phyloP scores from a whole-genome alignment of 2,329 filamentous ascomycete species.

The Colletotrichum horii region DNA sequence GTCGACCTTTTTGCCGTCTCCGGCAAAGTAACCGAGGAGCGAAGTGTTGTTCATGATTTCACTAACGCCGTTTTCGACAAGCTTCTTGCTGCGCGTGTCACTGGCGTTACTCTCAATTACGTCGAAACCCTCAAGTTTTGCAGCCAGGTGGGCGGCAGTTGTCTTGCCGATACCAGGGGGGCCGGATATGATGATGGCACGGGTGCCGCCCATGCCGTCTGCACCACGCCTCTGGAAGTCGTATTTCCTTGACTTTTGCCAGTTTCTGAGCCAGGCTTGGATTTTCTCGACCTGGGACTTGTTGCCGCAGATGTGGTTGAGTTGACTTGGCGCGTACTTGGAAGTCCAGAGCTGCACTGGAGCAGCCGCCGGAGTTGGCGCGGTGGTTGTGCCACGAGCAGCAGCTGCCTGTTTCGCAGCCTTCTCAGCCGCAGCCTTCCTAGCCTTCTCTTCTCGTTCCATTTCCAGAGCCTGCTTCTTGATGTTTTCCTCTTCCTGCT shows the following conservation, averaged over 20 bases:
- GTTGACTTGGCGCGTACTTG: slow-evolving; percentile 88
- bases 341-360: slow-evolving; percentile 80
- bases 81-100: slow-evolving; percentile 93
- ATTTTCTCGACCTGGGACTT: slow-evolving; percentile 89
- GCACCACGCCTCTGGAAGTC: slow-evolving; percentile 83
- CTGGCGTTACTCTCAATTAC: slow-evolving; percentile 95
- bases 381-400: slow-evolving; percentile 42
- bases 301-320: slow-evolving; percentile 94
- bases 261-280: slow-evolving; percentile 84
- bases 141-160: slow-evolving; percentile 92
- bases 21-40: slow-evolving; percentile 87
- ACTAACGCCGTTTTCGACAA: slow-evolving; percentile 86
- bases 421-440: slow-evolving; percentile 57
- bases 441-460: slow-evolving; percentile 76
- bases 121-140: slow-evolving; percentile 91
- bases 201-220: slow-evolving; percentile 82
- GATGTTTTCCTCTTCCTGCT: slow-evolving; percentile 83
- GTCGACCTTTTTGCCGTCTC: slow-evolving; percentile 81
- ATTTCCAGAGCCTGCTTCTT: slow-evolving; percentile 83
- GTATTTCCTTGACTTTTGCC: slow-evolving; percentile 78
- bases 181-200: slow-evolving; percentile 94
- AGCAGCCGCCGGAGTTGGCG: slow-evolving; percentile 44
- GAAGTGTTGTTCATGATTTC: slow-evolving; percentile 95
- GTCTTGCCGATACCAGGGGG: slow-evolving; percentile 98
- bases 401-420: slow-evolving; percentile 56